Base-by-base conservation (phyloP, 345 rosid species). In the Boechera stricta region DNA sequence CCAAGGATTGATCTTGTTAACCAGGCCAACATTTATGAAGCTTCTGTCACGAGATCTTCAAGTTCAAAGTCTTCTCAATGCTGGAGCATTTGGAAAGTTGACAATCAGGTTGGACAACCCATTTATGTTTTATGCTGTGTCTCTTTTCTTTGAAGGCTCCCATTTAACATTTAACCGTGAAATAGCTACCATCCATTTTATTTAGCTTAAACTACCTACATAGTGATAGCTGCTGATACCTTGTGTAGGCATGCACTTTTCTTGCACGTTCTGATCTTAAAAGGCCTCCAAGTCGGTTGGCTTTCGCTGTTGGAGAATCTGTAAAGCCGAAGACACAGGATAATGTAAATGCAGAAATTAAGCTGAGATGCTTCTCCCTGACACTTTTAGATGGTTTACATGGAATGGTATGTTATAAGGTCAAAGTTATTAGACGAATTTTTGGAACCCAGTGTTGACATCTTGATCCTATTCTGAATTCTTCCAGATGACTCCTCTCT, bases 51-150 rank as follows among this genome's bases (percentile, higher is more conserved):
- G 26, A 92, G 93, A 85, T 90, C 96, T 55, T 86, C 87, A 32
- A 87, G 86, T 78, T 84, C 96, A 64, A 92, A 85, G 86, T 82
- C 86, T 54, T 87, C 89, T 70, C 97, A 91, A 59, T 84, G 90
- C 85, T 95, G 98, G 99, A 91, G 98, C 85, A 82, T 95, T 79
- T 95, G 99, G 99, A 95, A 87, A 85, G 91, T 95, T 79, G 96
- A 89, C 78, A 95, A 95, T 86, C 99, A 92, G 99, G 99, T 95
- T 79, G n/a, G 72, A 58, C 44, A 51, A 65, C 41, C 41, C 67
- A 54, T 65, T 52, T 70, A 56, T 48, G 21, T 69, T 60, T 53
- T 52, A 51, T 76, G 57, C 42, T 64, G 21, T 11, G n/a, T 56
- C 55, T 64, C 67, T 57, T 52, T 54, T 52, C 64, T 69, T 47